These are phyloP conservation scores for Gnaphalium uliginosum DNA, from an alignment of 129 eudicot genomes.

Conservation along the genomic window DNA sequence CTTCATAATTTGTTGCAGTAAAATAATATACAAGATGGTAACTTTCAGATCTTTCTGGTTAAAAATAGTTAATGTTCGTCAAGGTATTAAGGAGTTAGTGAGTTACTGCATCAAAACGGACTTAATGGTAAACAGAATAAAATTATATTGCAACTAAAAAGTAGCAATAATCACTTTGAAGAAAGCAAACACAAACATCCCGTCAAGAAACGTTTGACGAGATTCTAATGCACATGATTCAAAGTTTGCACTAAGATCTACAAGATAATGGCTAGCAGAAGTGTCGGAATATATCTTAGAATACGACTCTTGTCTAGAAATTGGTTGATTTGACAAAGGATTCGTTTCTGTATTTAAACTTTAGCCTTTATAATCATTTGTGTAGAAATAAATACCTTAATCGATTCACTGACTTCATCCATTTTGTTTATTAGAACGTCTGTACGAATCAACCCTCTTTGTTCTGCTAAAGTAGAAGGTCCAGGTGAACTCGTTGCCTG, in stretches of 20 bases:
- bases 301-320: not conserved
- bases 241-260: not conserved
- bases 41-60: no score
- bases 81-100: no score
- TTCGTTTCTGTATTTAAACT: not conserved
- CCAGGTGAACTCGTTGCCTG: slow-evolving; percentile 45
- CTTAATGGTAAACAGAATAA: no score
- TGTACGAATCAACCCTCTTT: slow-evolving; percentile 40
- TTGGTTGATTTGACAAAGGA: not conserved
- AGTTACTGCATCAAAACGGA: no score
- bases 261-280: not conserved
- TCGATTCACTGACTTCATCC: slow-evolving; percentile 62
- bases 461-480: slow-evolving; percentile 39
- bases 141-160: not conserved
- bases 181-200: not conserved
- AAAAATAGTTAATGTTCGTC: no score
- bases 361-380: not conserved
- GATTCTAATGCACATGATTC: not conserved
- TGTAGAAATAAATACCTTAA: slow-evolving; percentile 45
- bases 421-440: slow-evolving; percentile 64
- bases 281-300: not conserved
- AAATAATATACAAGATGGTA: no score
- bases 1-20: no score
- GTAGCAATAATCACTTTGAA: not conserved
- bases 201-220: not conserved